phyloP scores from a whole-genome alignment of 352 stramenopile species.

The Globisporangium orthogonon region DNA sequence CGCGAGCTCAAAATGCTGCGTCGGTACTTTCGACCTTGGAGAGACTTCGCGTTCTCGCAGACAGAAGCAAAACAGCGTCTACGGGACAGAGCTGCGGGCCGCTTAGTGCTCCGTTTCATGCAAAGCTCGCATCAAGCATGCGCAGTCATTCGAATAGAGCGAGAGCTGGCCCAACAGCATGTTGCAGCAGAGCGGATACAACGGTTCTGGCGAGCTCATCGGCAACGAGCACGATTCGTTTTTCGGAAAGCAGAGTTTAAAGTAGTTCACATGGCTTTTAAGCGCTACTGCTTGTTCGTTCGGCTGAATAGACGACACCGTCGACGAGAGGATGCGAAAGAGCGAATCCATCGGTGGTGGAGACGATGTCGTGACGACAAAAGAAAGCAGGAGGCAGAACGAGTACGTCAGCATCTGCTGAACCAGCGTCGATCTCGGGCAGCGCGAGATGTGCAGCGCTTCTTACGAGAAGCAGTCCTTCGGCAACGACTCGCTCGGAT shows the following conservation, averaged over 20 bases:
- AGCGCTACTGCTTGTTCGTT: constrained; percentile 36
- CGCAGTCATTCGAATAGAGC: constrained; percentile 2
- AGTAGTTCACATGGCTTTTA: constrained; percentile 32
- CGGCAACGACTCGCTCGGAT: constrained; percentile 25
- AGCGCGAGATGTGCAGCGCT: constrained; percentile 29
- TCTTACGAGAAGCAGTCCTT: constrained; percentile 37
- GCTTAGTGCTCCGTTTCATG: constrained; percentile 25
- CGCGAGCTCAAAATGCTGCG: constrained; percentile 64
- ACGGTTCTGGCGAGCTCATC: constrained; percentile 16
- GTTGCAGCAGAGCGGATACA: constrained; percentile 22
- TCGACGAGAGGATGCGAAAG: constrained; percentile 20
- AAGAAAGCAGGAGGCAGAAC: constrained; percentile 4
- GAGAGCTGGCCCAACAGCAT: constrained; percentile 8
- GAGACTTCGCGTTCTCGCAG: constrained; percentile 14
- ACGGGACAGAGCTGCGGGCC: constrained; percentile 16
- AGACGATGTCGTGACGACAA: constrained; percentile 13
- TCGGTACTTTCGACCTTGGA: constrained; percentile 44
- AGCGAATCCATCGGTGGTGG: constrained; percentile 44
- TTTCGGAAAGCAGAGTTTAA: constrained; percentile 23
- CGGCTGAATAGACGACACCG: constrained; percentile 16
- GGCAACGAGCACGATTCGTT: not conserved
- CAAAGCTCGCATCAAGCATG: constrained; percentile 6
- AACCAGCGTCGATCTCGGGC: constrained; percentile 18
- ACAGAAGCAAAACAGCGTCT: constrained; percentile 19
- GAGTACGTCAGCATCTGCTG: constrained; percentile 9